Evolutionary conservation across 331 rosid species (phyloP), one percentile per base, ranked within the genome.

Genomic region (Cydonia oblonga): DNA sequence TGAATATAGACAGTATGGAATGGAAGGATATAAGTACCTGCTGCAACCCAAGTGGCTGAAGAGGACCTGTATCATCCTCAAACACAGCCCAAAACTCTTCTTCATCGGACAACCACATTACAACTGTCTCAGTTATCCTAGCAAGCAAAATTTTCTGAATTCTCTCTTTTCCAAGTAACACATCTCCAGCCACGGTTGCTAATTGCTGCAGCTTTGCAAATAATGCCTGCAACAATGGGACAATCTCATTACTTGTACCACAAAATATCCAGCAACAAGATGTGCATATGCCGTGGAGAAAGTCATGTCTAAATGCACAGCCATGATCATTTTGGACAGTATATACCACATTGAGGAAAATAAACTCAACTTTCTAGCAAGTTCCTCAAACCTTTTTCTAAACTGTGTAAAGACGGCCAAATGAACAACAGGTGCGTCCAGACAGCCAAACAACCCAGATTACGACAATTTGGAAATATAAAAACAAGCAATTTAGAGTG

Each of bases 71-170:
- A 35, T 56, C 87, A 81, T 87, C 90, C 83, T 93, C 98, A 64
- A 93, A 84, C 68, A 89, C 89, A 16, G 84, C 86, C 98, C 98
- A 93, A 82, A 93, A 91, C 76, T 93, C 98, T 79, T 93, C 97
- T 60, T 91, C 98, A 74, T 88, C 96, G n/a, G 96, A 91, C 81
- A 93, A 72, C 98, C 98, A 93, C 83, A 93, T 93, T 68, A 93
- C 85, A 76, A 93, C 91, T 28, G 98, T 93, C 90, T 93, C 98
- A 7, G 98, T 93, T 65, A 93, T 78, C 84, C 98, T 87, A 38
- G 98, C 98, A 69, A 93, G 96, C 84, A 93, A 87, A 82, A 86
- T 88, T 79, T 93, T 93, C 82, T 93, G 96, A 76, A 93, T 86
- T 80, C 87, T 91, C 32, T 93, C 96, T 81, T 83, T 93, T 78